phyloP scores from a whole-genome alignment of 2,329 filamentous ascomycete genomes.

The Teratosphaeria destructans region DNA sequence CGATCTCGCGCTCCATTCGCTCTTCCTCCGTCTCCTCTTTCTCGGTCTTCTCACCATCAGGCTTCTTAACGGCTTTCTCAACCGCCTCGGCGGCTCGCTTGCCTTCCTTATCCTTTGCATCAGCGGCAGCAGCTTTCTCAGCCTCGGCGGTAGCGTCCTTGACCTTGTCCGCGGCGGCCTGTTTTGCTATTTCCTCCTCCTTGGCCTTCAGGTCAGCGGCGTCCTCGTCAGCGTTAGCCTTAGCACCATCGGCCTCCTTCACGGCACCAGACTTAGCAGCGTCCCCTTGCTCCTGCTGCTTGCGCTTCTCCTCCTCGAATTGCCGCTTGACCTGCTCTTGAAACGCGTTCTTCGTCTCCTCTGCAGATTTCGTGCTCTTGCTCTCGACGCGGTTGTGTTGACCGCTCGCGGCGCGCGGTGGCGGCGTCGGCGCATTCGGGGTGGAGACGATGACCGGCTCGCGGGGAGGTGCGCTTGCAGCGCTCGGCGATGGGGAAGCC shows the following conservation, averaged over 20 bases:
- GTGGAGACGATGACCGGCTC: constrained; percentile 60
- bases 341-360: constrained; percentile 55
- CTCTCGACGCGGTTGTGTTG: constrained; percentile 64
- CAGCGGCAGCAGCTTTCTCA: constrained; percentile 35
- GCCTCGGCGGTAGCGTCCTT: constrained; percentile 32
- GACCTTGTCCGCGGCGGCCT: constrained; percentile 25
- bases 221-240: constrained; percentile 41
- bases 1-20: constrained; percentile 48
- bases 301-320: constrained; percentile 31
- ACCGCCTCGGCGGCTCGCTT: constrained; percentile 24
- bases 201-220: constrained; percentile 30
- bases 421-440: constrained; percentile 59
- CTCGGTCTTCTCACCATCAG: constrained; percentile 14
- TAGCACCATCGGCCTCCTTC: constrained; percentile 3
- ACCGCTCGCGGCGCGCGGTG: constrained; percentile 61
- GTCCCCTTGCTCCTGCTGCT: constrained; percentile 19
- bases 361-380: constrained; percentile 46
- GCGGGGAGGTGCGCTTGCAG: constrained; percentile 42
- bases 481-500: constrained; percentile 46
- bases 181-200: constrained; percentile 1
- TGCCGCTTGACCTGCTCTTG: constrained; percentile 59
- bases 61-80: constrained; percentile 33
- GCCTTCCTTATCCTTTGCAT: constrained; percentile 30
- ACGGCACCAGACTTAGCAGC: neutral
- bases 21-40: constrained; percentile 33